Conservation (phyloP, 352 stramenopile species). For the Achlya hypogyna region DNA sequence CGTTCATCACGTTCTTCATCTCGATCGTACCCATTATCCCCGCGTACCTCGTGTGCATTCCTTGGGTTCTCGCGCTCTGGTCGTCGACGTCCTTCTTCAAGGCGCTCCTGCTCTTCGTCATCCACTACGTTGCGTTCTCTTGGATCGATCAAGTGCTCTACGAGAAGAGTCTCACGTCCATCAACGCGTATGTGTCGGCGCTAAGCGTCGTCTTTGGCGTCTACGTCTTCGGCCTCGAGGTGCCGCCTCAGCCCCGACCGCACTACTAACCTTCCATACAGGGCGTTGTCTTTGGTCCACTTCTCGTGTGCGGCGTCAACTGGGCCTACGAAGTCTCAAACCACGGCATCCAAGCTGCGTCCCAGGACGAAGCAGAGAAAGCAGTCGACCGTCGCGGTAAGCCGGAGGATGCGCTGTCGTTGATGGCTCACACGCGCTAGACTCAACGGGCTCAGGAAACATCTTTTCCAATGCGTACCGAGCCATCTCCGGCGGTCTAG, state of each 20-base stretch:
- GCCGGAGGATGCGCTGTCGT: not conserved
- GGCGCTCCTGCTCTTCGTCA: slow-evolving; percentile 61
- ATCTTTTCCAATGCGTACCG: slow-evolving; percentile 16
- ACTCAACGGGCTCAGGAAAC: not conserved
- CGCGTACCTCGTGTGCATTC: slow-evolving; percentile 75
- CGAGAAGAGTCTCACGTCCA: slow-evolving; percentile 75
- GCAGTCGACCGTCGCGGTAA: not conserved
- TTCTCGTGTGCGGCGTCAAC: slow-evolving; percentile 74
- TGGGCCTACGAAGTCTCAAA: slow-evolving; percentile 83
- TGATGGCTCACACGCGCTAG: not conserved
- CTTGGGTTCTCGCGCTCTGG: slow-evolving; percentile 72
- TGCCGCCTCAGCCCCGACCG: slow-evolving; percentile 17
- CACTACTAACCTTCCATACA: slow-evolving; percentile 19
- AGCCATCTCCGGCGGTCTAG: slow-evolving; percentile 5
- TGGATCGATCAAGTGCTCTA: slow-evolving; percentile 83
- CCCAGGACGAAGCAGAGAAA: slow-evolving; percentile 38
- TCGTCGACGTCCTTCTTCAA: slow-evolving; percentile 75
- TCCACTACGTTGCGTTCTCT: slow-evolving; percentile 80
- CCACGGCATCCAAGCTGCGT: slow-evolving; percentile 76
- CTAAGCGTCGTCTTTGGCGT: slow-evolving; percentile 80
- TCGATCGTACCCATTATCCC: slow-evolving; percentile 84
- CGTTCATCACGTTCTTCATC: slow-evolving; percentile 80
- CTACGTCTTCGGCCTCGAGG: slow-evolving; percentile 83
- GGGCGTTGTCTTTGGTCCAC: slow-evolving; percentile 77
- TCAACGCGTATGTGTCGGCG: slow-evolving; percentile 81